Evolutionary conservation across 305 asterid genomes (phyloP).

Genomic region (Fraxinus baroniana): DNA sequence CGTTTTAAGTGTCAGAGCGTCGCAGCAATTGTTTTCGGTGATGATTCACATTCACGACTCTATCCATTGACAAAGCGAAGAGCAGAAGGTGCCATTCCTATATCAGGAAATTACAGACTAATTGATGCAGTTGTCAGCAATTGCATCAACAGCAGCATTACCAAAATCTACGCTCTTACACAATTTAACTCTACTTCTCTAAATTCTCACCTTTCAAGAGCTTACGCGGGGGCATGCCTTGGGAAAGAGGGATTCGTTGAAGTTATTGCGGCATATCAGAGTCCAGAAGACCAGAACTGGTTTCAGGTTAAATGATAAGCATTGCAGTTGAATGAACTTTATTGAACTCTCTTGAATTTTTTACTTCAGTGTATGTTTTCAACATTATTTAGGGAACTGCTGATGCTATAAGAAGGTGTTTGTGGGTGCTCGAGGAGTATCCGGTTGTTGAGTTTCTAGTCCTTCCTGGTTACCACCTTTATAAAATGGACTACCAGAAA

Average conservation of each 20-base stretch:
- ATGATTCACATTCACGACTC: conserved; percentile 59
- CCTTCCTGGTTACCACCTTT: conserved; percentile 79
- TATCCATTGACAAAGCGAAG: conserved; percentile 78
- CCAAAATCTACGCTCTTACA: conserved; percentile 72
- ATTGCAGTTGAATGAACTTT: not conserved
- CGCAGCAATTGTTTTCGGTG: conserved; percentile 89
- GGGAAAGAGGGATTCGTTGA: conserved; percentile 66
- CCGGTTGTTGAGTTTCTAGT: conserved; percentile 53
- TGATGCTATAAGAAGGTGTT: conserved; percentile 73
- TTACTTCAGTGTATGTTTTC: not conserved
- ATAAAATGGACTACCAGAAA: conserved; percentile 67
- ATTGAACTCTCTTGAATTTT: not conserved
- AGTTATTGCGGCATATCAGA: conserved; percentile 85
- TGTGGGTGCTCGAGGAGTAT: conserved; percentile 71
- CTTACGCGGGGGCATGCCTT: conserved; percentile 60
- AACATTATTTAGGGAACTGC: conserved; percentile 64
- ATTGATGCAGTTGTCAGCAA: conserved; percentile 84
- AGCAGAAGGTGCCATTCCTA: conserved; percentile 83
- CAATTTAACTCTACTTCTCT: conserved; percentile 83
- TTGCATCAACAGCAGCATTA: conserved; percentile 78
- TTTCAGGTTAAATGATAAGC: conserved; percentile 54
- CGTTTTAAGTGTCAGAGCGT: conserved; percentile 59
- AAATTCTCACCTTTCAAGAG: conserved; percentile 69
- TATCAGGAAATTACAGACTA: conserved; percentile 75
- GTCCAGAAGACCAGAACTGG: conserved; percentile 79